Evolutionary conservation across 2,329 filamentous ascomycete genomes (phyloP).

Genomic region (Ceratocystis diversiconidia): DNA sequence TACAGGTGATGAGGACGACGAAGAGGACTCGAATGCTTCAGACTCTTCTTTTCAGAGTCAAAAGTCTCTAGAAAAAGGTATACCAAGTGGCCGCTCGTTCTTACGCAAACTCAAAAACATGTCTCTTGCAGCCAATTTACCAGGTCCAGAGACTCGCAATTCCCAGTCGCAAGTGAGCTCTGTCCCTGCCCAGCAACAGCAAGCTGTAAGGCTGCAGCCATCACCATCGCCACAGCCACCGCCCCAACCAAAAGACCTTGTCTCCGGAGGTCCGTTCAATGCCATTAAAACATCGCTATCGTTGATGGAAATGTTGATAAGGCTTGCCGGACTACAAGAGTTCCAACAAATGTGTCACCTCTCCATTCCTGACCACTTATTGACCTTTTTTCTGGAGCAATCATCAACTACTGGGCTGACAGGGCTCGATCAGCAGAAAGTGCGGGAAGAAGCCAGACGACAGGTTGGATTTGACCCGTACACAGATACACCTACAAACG

Average conservation of each 20-base stretch:
- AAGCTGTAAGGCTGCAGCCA: background rate
- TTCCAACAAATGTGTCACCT: slow-evolving; percentile 82
- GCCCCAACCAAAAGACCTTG: background rate
- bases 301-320: slow-evolving; percentile 75
- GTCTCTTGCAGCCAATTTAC: background rate
- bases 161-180: background rate
- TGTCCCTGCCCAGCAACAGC: background rate
- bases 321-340: slow-evolving; percentile 75
- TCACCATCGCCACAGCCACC: background rate
- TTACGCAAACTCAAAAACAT: background rate
- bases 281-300: slow-evolving; percentile 47
- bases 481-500: slow-evolving; percentile 28
- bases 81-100: background rate
- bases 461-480: slow-evolving; percentile 45
- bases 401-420: slow-evolving; percentile 38
- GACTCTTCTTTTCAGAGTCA: slow-evolving; percentile 12
- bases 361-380: slow-evolving; percentile 75
- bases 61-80: background rate
- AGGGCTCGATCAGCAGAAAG: slow-evolving; percentile 32
- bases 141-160: background rate
- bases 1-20: background rate
- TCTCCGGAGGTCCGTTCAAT: slow-evolving; percentile 32
- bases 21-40: slow-evolving; percentile 15
- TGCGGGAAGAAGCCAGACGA: slow-evolving; percentile 33
- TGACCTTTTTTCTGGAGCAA: slow-evolving; percentile 70